Conservation (phyloP, 164 flowering plant genomes). For the Aristolochia fimbriata region DNA sequence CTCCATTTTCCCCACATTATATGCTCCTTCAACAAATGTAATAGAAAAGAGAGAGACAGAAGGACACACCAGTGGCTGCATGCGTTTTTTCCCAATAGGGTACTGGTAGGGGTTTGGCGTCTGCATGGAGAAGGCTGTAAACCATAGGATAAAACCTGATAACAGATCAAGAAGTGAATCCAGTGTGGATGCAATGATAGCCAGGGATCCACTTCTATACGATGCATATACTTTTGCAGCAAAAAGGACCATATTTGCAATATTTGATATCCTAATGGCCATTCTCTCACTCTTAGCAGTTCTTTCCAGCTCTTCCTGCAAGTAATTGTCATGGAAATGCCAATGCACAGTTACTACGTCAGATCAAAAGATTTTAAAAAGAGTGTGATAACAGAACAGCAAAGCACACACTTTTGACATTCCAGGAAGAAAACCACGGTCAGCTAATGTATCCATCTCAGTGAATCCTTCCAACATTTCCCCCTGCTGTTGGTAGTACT, state of each 20-base stretch:
- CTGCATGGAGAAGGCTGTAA: slow-evolving; percentile 90
- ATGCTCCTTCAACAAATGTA: neutral
- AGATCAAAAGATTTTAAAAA: neutral
- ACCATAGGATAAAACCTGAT: slow-evolving; percentile 93
- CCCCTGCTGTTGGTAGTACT: slow-evolving; percentile 89
- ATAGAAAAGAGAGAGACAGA: neutral
- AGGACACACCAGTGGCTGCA: slow-evolving; percentile 82
- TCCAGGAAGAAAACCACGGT: slow-evolving; percentile 74
- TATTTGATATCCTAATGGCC: slow-evolving; percentile 81
- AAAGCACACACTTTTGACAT: slow-evolving; percentile 60
- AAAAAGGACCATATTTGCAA: slow-evolving; percentile 86
- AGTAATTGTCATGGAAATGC: slow-evolving; percentile 5
- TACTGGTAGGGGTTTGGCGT: slow-evolving; percentile 85
- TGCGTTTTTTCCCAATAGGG: slow-evolving; percentile 91
- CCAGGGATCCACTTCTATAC: slow-evolving; percentile 68
- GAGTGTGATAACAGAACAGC: neutral
- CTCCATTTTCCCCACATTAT: too few relatives aligned
- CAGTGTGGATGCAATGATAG: slow-evolving; percentile 84
- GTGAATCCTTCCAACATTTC: slow-evolving; percentile 86
- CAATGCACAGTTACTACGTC: slow-evolving; percentile 2
- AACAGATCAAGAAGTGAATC: slow-evolving; percentile 91
- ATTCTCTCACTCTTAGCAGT: slow-evolving; percentile 69
- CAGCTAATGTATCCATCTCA: slow-evolving; percentile 82
- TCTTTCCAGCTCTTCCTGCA: slow-evolving; percentile 78
- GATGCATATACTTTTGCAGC: slow-evolving; percentile 88